Base-by-base conservation (phyloP, 2,329 filamentous ascomycete species). In the Colletotrichum spaethianum region DNA sequence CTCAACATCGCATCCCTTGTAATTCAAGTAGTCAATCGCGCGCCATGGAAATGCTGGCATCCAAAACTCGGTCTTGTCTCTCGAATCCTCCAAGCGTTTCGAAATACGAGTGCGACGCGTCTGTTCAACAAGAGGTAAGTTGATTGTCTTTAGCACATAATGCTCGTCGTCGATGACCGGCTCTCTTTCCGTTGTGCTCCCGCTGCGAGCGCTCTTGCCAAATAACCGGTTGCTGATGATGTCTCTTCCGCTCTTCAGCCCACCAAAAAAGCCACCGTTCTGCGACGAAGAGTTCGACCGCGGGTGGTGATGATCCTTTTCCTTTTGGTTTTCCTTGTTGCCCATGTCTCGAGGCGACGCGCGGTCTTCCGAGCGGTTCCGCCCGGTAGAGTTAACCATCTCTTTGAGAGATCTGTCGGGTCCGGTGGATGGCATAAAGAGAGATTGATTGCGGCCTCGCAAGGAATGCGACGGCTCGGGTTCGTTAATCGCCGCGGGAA, bases 61-160 rank as follows among this genome's bases (percentile, higher is more conserved):
- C 96, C 96, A 98, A 79, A 97, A 98, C 79, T 98, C 96, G 0
- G 96, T 98, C 86, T 98, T 98, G 79, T 98, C 96, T 74, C 92
- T 90, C 12, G 95, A 98, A 73, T 93, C 91, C 78, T 97, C 94
- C 53, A 98, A 85, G 38, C 93, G 91, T 82, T 96, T 97, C 9
- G 95, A 97, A 79, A 98, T 98, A 74, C 96, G 90, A 0, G 96
- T 98, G 74, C 92, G 86, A n/a, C 96, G 91, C 8, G 95, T 95
- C 83, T 98, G 96, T 80, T 98, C 93, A 33, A 97, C 88, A 38
- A 98, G 85, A 1, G 95, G 94, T 61, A 93, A 86, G 77, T 96
- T 97, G 80, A 98, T 94, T 53, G 97, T 91, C 76, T 93, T 94
- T 77, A 95, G 88, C 66, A 93, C 88, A 78, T 98, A 98, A 77